A percentile compares a stretch with the other conserved stretches of the same genome.
These are phyloP conservation scores for Lodderomyces orthopsilosis DNA, from an alignment of 1,139 yeast species.

Conservation along the genomic window DNA sequence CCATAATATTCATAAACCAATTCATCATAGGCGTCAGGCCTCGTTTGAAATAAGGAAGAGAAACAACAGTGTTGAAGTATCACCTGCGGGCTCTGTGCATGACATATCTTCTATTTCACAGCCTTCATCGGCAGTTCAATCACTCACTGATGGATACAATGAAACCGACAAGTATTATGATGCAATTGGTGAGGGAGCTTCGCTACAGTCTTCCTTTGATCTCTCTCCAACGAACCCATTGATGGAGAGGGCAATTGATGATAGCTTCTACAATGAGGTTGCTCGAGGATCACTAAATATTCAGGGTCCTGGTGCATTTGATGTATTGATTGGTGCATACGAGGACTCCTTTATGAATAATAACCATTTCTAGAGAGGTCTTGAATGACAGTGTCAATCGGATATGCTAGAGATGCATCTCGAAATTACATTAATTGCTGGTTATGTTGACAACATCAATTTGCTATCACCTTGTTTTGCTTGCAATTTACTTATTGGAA, in stretches of 20 bases:
- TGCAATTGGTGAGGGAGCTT: not conserved
- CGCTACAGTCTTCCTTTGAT: not conserved
- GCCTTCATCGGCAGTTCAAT: not conserved
- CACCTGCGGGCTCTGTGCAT: not conserved
- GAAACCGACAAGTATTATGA: not conserved
- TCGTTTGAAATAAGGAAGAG: constrained; percentile 6
- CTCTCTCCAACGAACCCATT: not conserved
- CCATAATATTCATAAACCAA: constrained; percentile 33
- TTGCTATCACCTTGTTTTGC: not conserved
- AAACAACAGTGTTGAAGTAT: not conserved
- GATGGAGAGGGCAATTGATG: not conserved
- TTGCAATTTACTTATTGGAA: no score
- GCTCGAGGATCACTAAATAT: not conserved
- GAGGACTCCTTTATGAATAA: not conserved
- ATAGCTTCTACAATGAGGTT: not conserved
- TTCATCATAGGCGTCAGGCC: constrained; percentile 11
- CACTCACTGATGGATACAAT: not conserved
- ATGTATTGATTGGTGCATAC: not conserved
- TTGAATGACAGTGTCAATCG: not conserved
- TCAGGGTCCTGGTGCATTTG: constrained; percentile 1
- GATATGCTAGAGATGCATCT: no score
- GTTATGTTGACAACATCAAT: not conserved
- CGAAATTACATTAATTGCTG: not conserved
- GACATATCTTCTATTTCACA: not conserved
- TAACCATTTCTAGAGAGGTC: not conserved